Evolutionary conservation across 1,284 basidiomycete genomes (phyloP), one percentile per base, ranked within the genome.

Genomic region (Chiua sp.): DNA sequence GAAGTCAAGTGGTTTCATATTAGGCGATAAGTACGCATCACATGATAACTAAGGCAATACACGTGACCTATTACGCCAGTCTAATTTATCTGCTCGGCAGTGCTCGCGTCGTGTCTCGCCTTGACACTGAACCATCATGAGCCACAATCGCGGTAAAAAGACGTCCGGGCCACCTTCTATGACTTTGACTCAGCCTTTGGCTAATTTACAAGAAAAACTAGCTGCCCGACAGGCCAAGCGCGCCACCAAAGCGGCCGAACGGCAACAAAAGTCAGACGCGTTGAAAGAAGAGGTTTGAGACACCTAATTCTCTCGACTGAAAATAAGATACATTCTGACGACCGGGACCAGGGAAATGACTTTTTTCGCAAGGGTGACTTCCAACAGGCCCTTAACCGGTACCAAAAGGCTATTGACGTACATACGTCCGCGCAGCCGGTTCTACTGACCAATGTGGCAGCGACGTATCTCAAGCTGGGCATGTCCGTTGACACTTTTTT

Each of bases 281-380:
- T 28, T 68, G 2, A 69, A 63, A 23, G 60, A 71, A 12, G 65
- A 67, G 62, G 67, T 66, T 30, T 47, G 53, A 28, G n/a, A n/a
- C n/a, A n/a, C n/a, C 6, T n/a, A 44, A 13, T 2, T 26, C 4
- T 47, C 26, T 18, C 23, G 3, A 7, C 1, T 3, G n/a, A n/a
- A 26, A n/a, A 18, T 33, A 6, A 3, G 13, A 15, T n/a, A 20
- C 30, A 4, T 32, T 35, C 23, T 39, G 2, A 32, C n/a, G 3
- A 20, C 6, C 3, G 37, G 18, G 6, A 30, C 6, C 12, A 68
- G 67, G 67, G 67, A 0, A 63, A 68, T 18, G 11, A 16, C 15
- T 56, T 60, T 11, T 68, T 66, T 56, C 57, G 42, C n/a, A 7
- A 23, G 1, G 59, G 59, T 3, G 26, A 68, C 32, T 68, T 59